Evolutionary conservation across 306 rosid species (phyloP).

Genomic region (Canavalia ensiformis): DNA sequence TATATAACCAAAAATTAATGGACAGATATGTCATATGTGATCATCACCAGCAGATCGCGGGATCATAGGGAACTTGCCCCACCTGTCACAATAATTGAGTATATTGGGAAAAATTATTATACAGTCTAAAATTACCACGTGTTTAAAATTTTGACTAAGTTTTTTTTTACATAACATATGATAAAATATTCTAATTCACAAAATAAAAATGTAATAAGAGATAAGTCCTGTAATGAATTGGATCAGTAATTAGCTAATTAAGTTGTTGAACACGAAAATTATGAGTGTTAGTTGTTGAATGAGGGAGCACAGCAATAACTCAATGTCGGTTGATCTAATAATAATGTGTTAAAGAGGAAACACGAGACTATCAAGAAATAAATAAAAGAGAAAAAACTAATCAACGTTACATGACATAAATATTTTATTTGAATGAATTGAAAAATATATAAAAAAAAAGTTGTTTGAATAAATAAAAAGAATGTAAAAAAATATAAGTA

Average conservation of each 20-base stretch:
- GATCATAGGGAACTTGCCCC: background rate
- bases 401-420: background rate
- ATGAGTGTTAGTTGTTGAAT: background rate
- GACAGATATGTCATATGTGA: background rate
- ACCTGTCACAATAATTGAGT: no score
- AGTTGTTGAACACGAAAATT: background rate
- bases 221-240: background rate
- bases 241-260: background rate
- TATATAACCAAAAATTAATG: no score
- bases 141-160: no score
- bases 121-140: no score
- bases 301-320: background rate
- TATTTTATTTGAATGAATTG: no score
- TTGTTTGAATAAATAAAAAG: no score
- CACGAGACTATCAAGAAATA: background rate
- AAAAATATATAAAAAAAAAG: no score
- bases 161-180: no score
- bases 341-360: background rate
- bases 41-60: background rate
- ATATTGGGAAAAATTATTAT: no score
- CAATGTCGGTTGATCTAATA: background rate
- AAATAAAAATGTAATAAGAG: background rate
- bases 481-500: no score
- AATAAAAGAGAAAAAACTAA: background rate
- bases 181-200: no score